phyloP scores from a whole-genome alignment of 2,329 filamentous ascomycete species.

The Juglanconis sp. region DNA sequence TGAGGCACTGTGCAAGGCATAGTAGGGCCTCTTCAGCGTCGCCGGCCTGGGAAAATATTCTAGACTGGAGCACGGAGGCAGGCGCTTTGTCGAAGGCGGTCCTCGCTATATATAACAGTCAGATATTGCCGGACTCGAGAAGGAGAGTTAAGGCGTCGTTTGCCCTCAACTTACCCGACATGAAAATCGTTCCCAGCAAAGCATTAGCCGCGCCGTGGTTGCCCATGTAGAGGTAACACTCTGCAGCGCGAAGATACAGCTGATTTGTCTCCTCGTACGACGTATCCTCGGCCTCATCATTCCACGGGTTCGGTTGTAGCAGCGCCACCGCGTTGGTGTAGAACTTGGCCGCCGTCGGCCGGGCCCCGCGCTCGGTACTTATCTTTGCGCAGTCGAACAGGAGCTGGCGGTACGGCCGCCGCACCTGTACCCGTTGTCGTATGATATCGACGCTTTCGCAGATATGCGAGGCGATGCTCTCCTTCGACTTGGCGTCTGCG shows the following conservation, averaged over 20 bases:
- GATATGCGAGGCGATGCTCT: slow-evolving; percentile 77
- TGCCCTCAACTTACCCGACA: slow-evolving; percentile 40
- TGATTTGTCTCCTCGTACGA: slow-evolving; percentile 84
- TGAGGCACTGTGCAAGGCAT: slow-evolving; percentile 68
- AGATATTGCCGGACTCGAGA: not conserved
- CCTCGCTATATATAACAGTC: slow-evolving; percentile 37
- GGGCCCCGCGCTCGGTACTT: slow-evolving; percentile 77
- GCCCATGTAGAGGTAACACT: slow-evolving; percentile 74
- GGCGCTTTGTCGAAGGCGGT: slow-evolving; percentile 76
- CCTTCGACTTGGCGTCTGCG: slow-evolving; percentile 55
- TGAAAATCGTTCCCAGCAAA: slow-evolving; percentile 68
- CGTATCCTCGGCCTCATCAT: slow-evolving; percentile 64
- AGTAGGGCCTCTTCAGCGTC: slow-evolving; percentile 67
- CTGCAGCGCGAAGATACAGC: slow-evolving; percentile 74
- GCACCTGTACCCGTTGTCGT: slow-evolving; percentile 57
- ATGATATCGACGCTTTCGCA: slow-evolving; percentile 75
- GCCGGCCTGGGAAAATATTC: slow-evolving; percentile 72
- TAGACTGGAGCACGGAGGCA: slow-evolving; percentile 78
- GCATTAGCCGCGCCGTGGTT: slow-evolving; percentile 65
- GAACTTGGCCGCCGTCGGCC: slow-evolving; percentile 78
- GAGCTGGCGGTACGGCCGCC: slow-evolving; percentile 68
- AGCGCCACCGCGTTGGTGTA: slow-evolving; percentile 73
- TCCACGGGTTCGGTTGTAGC: slow-evolving; percentile 79
- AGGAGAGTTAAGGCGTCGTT: not conserved
- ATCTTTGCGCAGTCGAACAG: slow-evolving; percentile 75